Percentiles rank a stretch among this genome's conserved stretches.
Conservation (phyloP, 176 grass and related monocot species). For the Phragmites australis region DNA sequence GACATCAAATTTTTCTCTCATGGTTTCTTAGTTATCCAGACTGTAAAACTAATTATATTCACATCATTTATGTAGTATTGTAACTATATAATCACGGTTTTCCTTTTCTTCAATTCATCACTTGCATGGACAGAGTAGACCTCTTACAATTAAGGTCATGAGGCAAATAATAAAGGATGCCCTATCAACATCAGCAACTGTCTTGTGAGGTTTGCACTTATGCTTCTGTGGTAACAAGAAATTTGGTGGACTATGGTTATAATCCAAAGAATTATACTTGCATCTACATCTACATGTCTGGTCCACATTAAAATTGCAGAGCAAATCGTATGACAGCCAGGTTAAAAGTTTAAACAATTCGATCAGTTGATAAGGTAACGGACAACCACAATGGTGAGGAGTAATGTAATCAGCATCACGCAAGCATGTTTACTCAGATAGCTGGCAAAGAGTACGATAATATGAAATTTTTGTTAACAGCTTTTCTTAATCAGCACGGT, state of each 20-base stretch:
- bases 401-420: background rate
- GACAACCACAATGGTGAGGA: background rate
- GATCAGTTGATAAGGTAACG: constrained; percentile 4
- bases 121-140: constrained; percentile 1
- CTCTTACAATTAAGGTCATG: background rate
- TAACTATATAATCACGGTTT: background rate
- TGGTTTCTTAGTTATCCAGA: background rate
- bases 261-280: constrained; percentile 7
- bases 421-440: background rate
- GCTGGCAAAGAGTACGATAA: constrained; percentile 5
- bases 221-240: constrained; percentile 16
- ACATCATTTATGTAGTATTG: background rate
- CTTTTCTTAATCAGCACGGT: background rate
- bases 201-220: constrained; percentile 5
- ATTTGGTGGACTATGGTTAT: background rate
- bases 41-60: constrained; percentile 1
- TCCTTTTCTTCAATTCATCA: background rate
- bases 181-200: constrained; percentile 20
- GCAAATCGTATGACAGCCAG: background rate
- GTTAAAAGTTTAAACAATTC: constrained; percentile 25
- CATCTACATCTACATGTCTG: background rate
- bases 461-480: constrained; percentile 3
- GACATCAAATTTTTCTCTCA: background rate
- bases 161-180: constrained; percentile 16
- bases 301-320: background rate